phyloP scores from a whole-genome alignment of 345 rosid species.

The Iberis pinnata region DNA sequence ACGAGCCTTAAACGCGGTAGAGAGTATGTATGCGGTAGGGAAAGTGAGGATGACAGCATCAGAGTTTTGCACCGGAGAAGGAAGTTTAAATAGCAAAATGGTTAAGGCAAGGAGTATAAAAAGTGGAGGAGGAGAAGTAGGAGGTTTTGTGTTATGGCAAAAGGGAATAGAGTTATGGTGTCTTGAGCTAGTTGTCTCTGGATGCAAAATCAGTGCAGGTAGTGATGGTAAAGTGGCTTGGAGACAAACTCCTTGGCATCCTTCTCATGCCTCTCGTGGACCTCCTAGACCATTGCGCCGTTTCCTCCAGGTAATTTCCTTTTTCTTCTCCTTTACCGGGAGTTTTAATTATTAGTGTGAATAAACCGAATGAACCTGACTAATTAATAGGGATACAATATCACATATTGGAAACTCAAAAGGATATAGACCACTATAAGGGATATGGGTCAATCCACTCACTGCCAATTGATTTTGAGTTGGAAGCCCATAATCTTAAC shows the following conservation, averaged over 20 bases:
- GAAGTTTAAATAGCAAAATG: slow-evolving; percentile 36
- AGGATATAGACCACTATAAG: no score
- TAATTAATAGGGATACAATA: no score
- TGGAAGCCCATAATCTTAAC: no score
- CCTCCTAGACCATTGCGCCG: slow-evolving; percentile 85
- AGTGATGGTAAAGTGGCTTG: slow-evolving; percentile 85
- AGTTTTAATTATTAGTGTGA: no score
- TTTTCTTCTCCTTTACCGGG: not conserved
- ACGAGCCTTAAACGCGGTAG: slow-evolving; percentile 42
- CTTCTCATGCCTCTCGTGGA: slow-evolving; percentile 81
- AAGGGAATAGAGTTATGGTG: slow-evolving; percentile 81
- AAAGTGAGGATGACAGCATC: slow-evolving; percentile 89
- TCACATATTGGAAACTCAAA: no score
- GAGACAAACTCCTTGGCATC: slow-evolving; percentile 95
- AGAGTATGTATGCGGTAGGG: slow-evolving; percentile 91
- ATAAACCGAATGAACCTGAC: no score
- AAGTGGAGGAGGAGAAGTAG: slow-evolving; percentile 50
- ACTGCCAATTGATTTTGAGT: no score
- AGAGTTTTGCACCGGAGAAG: slow-evolving; percentile 66
- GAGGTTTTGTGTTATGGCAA: slow-evolving; percentile 63
- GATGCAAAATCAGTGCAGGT: slow-evolving; percentile 81
- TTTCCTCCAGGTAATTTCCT: slow-evolving; percentile 55
- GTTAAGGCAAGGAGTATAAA: slow-evolving; percentile 42
- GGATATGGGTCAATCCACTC: no score
- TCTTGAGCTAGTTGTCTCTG: slow-evolving; percentile 70